Conservation (phyloP, 2,329 filamentous ascomycete genomes). For the Alternaria atra region DNA sequence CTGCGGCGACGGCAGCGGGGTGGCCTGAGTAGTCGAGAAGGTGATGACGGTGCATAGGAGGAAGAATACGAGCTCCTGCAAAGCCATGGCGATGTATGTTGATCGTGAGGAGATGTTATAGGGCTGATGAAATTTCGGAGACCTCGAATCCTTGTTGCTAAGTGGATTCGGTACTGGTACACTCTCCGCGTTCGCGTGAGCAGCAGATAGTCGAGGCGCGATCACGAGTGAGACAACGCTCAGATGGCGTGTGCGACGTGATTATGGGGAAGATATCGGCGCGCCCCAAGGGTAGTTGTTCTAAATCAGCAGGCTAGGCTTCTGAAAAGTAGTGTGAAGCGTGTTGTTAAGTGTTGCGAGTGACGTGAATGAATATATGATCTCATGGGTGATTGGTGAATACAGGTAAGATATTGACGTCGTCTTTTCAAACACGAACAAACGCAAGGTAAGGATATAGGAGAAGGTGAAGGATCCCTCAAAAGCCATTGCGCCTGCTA, state of each 20-base stretch:
- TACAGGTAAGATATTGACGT: not conserved
- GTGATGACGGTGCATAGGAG: not conserved
- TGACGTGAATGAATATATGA: not conserved
- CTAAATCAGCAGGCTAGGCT: not conserved
- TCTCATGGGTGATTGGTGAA: not conserved
- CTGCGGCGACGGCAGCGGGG: not conserved
- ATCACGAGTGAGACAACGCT: not conserved
- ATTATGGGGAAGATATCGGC: not conserved
- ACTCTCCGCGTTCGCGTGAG: not conserved
- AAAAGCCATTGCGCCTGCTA: not conserved
- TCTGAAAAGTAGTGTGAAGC: not conserved
- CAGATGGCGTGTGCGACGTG: not conserved
- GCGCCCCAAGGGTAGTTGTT: not conserved
- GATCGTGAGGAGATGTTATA: not conserved
- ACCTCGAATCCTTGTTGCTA: not conserved
- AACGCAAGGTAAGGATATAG: not conserved
- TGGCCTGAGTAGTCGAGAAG: constrained; percentile 1
- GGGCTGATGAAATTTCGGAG: not conserved
- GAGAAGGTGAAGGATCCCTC: not conserved
- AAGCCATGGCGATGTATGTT: not conserved
- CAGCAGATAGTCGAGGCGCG: not conserved
- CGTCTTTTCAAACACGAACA: not conserved
- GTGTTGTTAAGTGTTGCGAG: not conserved
- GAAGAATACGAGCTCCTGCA: not conserved
- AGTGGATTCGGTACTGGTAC: not conserved